Evolutionary conservation across 2,329 filamentous ascomycete species (phyloP), one percentile per base, ranked within the genome.

Genomic region (Nectriaceae sp.): DNA sequence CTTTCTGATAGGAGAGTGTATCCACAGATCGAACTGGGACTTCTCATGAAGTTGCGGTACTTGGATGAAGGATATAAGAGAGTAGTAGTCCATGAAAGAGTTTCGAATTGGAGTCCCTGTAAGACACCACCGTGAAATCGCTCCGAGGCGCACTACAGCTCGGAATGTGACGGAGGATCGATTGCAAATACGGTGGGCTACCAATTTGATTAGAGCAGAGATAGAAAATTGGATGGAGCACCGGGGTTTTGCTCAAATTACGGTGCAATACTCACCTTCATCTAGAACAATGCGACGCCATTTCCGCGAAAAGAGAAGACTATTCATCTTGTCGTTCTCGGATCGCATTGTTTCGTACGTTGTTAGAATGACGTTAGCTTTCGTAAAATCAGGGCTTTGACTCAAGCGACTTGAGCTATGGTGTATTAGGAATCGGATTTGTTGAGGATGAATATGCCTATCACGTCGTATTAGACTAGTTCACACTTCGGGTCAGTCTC

Each of bases 31-130:
- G 26, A 49, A 49, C n/a, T 4, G 33, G 16, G 10, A 19, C 21
- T 49, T 49, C 4, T 49, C 46, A 11, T 13, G 15, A 15, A 68
- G 60, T 2, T 57, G 50, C 15, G 45, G 49, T 5, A 70, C 53
- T 6, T 61, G 39, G 19, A 71, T 29, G 47, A 71, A 72, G 16
- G 46, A 44, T 0, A 71, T 48, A 1, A 74, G 54, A 1, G 69
- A 55, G 1, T 65, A 67, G 31, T 66, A 68, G 49, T 74, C 72
- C 36, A 71, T 64, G 1, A 75, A 56, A 3, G 58, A 60, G 46
- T 74, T 72, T 18, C 71, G 69, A 18, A 73, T 67, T 0, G 70
- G 70, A 2, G 70, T 73, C 10, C 69, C 70, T 3, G 66, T 72
- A 11, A 73, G 54, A 48, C 69, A 71, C 70, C 70, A 73, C 3